Percentiles rank a stretch among this genome's conserved stretches.
phyloP scores from a whole-genome alignment of 1,284 basidiomycete species.

The Malassezia restricta region DNA sequence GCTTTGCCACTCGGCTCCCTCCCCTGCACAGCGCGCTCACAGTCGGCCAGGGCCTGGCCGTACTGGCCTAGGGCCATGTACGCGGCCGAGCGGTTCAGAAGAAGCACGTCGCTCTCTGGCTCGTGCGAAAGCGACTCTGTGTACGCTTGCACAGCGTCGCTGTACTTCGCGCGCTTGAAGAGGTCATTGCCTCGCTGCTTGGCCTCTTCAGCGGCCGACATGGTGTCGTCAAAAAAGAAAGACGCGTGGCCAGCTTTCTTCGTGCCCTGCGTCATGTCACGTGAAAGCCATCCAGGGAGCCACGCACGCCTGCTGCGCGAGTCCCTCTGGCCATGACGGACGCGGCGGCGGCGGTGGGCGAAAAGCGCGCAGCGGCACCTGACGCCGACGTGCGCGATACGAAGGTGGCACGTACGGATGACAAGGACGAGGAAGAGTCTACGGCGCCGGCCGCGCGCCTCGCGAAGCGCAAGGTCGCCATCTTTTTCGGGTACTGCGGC shows the following conservation, averaged over 20 bases:
- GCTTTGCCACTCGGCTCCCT: constrained; percentile 25
- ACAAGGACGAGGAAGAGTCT: neutral
- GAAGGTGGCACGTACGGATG: constrained; percentile 1
- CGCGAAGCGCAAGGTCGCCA: constrained; percentile 53
- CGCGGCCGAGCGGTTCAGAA: constrained; percentile 74
- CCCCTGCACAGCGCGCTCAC: constrained; percentile 60
- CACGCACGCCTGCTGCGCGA: neutral
- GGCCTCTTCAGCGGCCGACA: constrained; percentile 24
- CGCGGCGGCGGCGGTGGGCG: neutral
- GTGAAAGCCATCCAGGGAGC: neutral
- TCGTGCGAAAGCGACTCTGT: constrained; percentile 51
- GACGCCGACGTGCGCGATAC: neutral
- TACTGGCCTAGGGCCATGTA: constrained; percentile 70
- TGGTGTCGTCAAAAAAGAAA: neutral
- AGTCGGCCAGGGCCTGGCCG: constrained; percentile 62
- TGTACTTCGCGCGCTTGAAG: constrained; percentile 35
- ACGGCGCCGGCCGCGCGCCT: constrained; percentile 28
- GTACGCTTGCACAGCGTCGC: constrained; percentile 39
- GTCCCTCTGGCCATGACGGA: neutral
- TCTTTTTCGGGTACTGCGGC: constrained; percentile 53
- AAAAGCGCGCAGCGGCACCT: neutral
- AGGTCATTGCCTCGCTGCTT: constrained; percentile 43
- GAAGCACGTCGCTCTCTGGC: constrained; percentile 61
- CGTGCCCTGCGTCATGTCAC: neutral
- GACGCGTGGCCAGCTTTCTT: neutral